phyloP scores from a whole-genome alignment of 129 eudicot genomes.

The Artemisia argyi region DNA sequence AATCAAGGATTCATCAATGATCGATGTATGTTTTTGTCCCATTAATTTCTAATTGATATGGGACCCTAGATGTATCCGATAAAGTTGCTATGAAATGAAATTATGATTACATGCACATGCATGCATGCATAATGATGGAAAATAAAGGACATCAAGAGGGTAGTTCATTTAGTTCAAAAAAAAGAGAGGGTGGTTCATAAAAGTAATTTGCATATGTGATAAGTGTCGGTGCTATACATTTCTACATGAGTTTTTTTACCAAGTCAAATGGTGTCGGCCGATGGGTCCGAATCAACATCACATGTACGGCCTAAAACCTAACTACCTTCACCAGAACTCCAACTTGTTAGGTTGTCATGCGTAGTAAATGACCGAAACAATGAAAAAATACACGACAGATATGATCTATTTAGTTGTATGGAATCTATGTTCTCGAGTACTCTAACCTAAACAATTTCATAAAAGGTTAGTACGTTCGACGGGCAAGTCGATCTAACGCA shows the following conservation, averaged over 20 bases:
- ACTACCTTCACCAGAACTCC: not conserved
- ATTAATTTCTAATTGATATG: too few relatives aligned
- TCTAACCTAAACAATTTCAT: too few relatives aligned
- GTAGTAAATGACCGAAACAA: too few relatives aligned
- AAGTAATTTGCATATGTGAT: conserved; percentile 2
- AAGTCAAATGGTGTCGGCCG: not conserved
- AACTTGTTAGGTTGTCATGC: not conserved
- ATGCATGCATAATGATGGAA: conserved; percentile 1
- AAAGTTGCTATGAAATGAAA: not conserved
- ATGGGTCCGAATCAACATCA: not conserved
- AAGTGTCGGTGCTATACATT: not conserved
- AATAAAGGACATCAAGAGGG: not conserved
- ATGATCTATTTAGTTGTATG: too few relatives aligned
- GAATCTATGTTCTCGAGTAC: too few relatives aligned
- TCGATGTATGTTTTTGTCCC: too few relatives aligned
- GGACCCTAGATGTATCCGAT: too few relatives aligned
- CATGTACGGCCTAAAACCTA: not conserved
- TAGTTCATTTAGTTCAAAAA: not conserved
- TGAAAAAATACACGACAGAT: too few relatives aligned
- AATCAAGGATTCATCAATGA: too few relatives aligned
- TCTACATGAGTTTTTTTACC: not conserved
- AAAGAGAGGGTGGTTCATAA: not conserved
- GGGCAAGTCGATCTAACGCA: too few relatives aligned
- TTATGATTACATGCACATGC: conserved; percentile 7
- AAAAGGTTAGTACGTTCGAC: too few relatives aligned